A percentile compares a stretch with the other conserved stretches of the same genome.
Conservation (phyloP, 768 basidiomycete genomes). For the Suillus hirtellus region DNA sequence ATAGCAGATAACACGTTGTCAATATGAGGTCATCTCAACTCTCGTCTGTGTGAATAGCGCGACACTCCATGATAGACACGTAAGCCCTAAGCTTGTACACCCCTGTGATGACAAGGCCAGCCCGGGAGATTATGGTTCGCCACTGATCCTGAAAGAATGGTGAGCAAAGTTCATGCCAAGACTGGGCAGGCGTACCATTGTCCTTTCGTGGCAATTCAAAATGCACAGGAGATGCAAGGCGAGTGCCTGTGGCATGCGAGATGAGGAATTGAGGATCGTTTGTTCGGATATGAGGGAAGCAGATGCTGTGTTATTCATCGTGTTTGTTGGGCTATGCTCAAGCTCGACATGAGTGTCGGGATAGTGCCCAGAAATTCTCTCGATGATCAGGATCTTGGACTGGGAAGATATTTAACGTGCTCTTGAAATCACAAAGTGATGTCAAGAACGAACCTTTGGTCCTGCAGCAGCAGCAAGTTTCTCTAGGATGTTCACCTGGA, state of each 20-base stretch:
- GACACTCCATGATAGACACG: constrained; percentile 9
- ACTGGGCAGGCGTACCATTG: not conserved
- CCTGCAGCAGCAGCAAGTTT: constrained; percentile 7
- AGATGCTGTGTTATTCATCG: not conserved
- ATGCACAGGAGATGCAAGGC: constrained; percentile 2
- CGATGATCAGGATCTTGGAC: constrained; percentile 11
- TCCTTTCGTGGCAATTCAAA: constrained; percentile 9
- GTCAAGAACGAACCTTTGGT: constrained; percentile 3
- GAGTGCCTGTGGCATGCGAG: not conserved
- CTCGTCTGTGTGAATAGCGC: not conserved
- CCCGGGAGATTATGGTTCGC: not conserved
- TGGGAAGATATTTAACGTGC: not conserved
- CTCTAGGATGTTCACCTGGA: constrained; percentile 1
- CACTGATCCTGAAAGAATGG: constrained; percentile 7
- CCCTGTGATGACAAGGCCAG: constrained; percentile 6
- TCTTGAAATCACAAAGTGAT: not conserved
- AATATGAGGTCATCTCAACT: not conserved
- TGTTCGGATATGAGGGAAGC: not conserved
- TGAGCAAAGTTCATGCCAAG: not conserved
- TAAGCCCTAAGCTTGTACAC: constrained; percentile 9
- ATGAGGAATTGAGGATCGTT: not conserved
- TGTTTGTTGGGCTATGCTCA: not conserved
- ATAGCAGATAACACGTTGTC: not conserved
- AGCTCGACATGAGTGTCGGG: not conserved
- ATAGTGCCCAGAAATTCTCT: constrained; percentile 1